Percentiles rank a stretch among this genome's conserved stretches.
Evolutionary conservation across 805 yeast species (phyloP).

Genomic region (Candida argentea): DNA sequence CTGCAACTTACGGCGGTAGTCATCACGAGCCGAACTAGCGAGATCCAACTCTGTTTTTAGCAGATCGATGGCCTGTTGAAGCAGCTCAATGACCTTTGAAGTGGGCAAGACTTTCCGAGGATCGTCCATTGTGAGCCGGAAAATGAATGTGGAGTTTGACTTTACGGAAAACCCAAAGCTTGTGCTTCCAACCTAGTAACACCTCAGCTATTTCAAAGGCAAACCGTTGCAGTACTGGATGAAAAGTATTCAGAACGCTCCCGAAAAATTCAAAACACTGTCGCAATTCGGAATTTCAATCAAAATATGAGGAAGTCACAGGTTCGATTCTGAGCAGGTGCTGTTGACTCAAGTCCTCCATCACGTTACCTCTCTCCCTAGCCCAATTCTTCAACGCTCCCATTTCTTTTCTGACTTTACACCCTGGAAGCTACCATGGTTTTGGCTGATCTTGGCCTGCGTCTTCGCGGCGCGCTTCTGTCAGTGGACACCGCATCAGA

Average conservation of each 20-base stretch:
- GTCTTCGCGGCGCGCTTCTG: conserved; percentile 33
- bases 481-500: conserved; percentile 31
- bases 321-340: too few species aligned
- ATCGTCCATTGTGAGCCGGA: conserved; percentile 9
- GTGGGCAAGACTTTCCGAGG: conserved; percentile 12
- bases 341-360: too few species aligned
- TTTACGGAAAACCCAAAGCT: not conserved
- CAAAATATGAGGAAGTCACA: too few species aligned
- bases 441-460: conserved; percentile 35
- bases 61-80: conserved; percentile 35
- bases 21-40: conserved; percentile 30
- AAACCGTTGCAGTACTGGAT: too few species aligned
- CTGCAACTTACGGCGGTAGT: conserved; percentile 44
- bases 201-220: not conserved
- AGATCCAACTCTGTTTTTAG: conserved; percentile 36
- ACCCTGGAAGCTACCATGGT: too few species aligned
- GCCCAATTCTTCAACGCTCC: too few species aligned
- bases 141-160: too few species aligned
- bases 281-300: too few species aligned
- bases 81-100: conserved; percentile 40
- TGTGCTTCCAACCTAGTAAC: conserved; percentile 1
- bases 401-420: too few species aligned
- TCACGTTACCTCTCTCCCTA: too few species aligned
- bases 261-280: too few species aligned
- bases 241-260: too few species aligned